phyloP scores from a whole-genome alignment of 139 green algal genomes.

The Chlamydomonas schloesseri region DNA sequence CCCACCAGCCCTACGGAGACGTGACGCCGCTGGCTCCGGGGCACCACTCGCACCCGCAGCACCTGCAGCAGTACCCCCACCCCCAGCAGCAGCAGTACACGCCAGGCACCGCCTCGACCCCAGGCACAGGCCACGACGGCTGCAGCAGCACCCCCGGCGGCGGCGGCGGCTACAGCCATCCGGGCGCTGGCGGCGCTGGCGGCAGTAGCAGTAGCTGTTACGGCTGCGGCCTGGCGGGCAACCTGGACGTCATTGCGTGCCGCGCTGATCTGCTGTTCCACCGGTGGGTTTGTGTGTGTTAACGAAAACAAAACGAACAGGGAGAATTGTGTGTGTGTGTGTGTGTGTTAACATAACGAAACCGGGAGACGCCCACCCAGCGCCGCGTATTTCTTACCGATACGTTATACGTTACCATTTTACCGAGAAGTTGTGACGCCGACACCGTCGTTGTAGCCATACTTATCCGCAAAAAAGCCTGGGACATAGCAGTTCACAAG shows the following conservation, averaged over 20 bases:
- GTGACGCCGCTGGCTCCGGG: neutral
- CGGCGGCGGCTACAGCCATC: neutral
- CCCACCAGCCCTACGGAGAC: neutral
- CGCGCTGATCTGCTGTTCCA: conserved; percentile 82
- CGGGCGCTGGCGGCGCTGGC: neutral
- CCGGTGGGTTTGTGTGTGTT: neutral
- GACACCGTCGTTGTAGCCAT: no score
- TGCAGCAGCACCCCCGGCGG: neutral
- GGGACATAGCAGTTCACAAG: no score
- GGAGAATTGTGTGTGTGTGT: no score
- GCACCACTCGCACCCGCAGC: neutral
- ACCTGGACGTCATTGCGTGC: conserved; percentile 80
- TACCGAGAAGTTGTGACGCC: no score
- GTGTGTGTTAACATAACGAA: no score
- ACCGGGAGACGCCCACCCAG: no score
- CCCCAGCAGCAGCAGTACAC: conserved; percentile 11
- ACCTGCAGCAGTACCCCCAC: neutral
- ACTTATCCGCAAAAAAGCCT: no score
- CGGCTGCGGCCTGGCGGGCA: conserved; percentile 76
- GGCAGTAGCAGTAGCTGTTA: neutral
- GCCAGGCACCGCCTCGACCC: no score
- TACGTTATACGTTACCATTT: no score
- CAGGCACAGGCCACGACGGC: no score
- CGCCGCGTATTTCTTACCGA: no score
- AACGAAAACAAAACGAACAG: no score